Evolutionary conservation across 2,329 filamentous ascomycete species (phyloP).

Genomic region (Xylaria sp.): DNA sequence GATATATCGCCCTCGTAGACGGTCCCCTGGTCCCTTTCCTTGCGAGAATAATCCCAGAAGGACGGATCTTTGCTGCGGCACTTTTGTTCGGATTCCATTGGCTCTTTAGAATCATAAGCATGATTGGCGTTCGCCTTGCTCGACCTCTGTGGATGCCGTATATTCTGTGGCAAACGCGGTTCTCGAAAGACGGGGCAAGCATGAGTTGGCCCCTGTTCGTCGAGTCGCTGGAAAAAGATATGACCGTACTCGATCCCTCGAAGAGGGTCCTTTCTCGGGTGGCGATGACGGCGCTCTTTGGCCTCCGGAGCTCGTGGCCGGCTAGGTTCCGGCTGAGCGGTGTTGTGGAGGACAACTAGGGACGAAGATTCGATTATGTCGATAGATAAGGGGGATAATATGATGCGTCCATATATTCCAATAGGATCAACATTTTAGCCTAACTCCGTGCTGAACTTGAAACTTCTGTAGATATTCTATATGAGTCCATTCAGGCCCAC

Average conservation of each 20-base stretch:
- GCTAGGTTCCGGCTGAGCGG: conserved; percentile 19
- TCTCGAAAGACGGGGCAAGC: background rate
- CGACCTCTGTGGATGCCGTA: conserved; percentile 19
- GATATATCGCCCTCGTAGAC: background rate
- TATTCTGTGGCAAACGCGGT: conserved; percentile 22
- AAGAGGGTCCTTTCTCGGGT: conserved; percentile 18
- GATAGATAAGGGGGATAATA: too few relatives aligned
- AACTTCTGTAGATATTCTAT: too few relatives aligned
- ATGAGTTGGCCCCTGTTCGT: conserved; percentile 6
- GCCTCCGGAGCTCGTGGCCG: conserved; percentile 27
- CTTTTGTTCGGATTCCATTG: conserved; percentile 17
- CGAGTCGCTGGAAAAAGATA: conserved; percentile 11
- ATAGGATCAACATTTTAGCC: too few relatives aligned
- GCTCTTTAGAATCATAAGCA: conserved; percentile 13
- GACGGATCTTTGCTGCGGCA: conserved; percentile 8
- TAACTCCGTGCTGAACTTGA: too few relatives aligned
- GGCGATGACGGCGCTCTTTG: conserved; percentile 24
- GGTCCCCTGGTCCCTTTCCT: conserved; percentile 1
- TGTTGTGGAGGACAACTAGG: conserved; percentile 1
- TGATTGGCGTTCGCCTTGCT: conserved; percentile 1
- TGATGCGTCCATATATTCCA: too few relatives aligned
- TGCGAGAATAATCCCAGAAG: conserved; percentile 2
- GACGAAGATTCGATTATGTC: background rate
- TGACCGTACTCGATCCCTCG: conserved; percentile 15
- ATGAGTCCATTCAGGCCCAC: too few relatives aligned